Percentiles rank a stretch among this genome's conserved stretches.
These are phyloP conservation scores for Hyparrhenia diplandra DNA, from an alignment of 176 grass and related monocot species.

Conservation along the genomic window DNA sequence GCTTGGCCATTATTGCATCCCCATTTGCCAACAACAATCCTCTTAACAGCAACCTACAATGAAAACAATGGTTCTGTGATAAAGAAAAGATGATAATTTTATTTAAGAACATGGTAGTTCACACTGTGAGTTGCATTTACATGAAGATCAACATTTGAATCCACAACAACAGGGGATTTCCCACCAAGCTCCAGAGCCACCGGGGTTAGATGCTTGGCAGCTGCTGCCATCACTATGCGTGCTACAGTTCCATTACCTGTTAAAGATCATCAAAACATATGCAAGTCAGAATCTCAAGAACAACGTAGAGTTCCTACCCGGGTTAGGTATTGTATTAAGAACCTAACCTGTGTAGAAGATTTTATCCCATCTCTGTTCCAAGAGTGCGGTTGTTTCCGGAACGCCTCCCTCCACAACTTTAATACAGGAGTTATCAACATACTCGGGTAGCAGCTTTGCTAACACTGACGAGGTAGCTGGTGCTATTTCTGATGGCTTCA, in stretches of 20 bases:
- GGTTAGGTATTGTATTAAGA: conserved; percentile 7
- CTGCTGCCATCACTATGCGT: conserved; percentile 73
- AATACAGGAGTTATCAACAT: conserved; percentile 77
- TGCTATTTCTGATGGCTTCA: conserved; percentile 90
- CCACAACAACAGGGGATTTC: conserved; percentile 87
- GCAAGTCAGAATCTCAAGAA: background rate
- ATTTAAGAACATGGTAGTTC: background rate
- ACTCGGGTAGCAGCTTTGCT: conserved; percentile 69
- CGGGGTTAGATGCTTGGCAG: conserved; percentile 86
- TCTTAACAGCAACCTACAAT: conserved; percentile 59
- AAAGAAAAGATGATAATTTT: background rate
- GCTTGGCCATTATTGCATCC: conserved; percentile 94
- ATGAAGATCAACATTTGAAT: conserved; percentile 68
- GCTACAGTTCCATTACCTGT: conserved; percentile 72
- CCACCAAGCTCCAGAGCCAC: conserved; percentile 88
- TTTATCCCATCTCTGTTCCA: conserved; percentile 94
- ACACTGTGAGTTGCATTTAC: conserved; percentile 44
- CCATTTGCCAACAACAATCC: conserved; percentile 93
- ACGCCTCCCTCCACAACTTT: conserved; percentile 82
- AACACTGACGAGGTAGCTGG: conserved; percentile 76
- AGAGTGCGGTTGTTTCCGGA: conserved; percentile 60
- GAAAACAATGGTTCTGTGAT: background rate
- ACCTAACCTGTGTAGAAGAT: conserved; percentile 90
- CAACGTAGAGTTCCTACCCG: no score
- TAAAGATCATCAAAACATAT: background rate